These are phyloP conservation scores for Pseudevernia furfuracea DNA, from an alignment of 495 filamentous ascomycete species.

Conservation along the genomic window DNA sequence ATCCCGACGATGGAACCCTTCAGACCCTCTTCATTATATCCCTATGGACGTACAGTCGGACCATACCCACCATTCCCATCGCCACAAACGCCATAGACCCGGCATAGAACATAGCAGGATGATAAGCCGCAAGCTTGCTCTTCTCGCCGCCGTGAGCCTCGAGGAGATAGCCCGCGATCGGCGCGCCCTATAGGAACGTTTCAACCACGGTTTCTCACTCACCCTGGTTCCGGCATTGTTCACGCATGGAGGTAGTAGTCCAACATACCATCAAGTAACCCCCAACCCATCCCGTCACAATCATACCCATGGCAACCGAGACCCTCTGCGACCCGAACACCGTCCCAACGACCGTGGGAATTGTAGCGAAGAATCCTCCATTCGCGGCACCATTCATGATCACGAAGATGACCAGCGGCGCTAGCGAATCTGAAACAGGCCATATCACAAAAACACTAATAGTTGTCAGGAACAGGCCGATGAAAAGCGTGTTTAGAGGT, in stretches of 20 bases:
- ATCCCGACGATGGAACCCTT: neutral
- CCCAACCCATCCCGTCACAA: conserved; percentile 52
- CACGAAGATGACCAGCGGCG: conserved; percentile 45
- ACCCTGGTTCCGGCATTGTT: too few species aligned
- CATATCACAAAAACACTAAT: conserved; percentile 50
- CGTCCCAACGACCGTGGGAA: conserved; percentile 53
- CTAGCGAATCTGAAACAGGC: conserved; percentile 47
- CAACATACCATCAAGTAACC: conserved; percentile 43
- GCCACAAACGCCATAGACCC: conserved; percentile 34
- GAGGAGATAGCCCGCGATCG: conserved; percentile 53
- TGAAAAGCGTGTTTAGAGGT: conserved; percentile 44
- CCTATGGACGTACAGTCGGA: conserved; percentile 28
- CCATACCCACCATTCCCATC: conserved; percentile 26
- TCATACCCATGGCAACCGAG: conserved; percentile 53
- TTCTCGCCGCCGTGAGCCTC: conserved; percentile 41
- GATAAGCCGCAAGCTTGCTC: conserved; percentile 41
- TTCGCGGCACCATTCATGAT: conserved; percentile 50
- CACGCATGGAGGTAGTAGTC: neutral
- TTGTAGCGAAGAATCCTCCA: conserved; percentile 52
- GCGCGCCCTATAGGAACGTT: conserved; percentile 33
- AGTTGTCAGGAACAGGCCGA: conserved; percentile 41
- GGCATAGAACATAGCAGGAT: conserved; percentile 54
- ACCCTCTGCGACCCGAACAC: conserved; percentile 49
- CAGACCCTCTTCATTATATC: conserved; percentile 31
- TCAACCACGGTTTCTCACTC: neutral